Evolutionary conservation across 345 rosid genomes (phyloP), one percentile per base, ranked within the genome.

Genomic region (Boechera retrofracta): DNA sequence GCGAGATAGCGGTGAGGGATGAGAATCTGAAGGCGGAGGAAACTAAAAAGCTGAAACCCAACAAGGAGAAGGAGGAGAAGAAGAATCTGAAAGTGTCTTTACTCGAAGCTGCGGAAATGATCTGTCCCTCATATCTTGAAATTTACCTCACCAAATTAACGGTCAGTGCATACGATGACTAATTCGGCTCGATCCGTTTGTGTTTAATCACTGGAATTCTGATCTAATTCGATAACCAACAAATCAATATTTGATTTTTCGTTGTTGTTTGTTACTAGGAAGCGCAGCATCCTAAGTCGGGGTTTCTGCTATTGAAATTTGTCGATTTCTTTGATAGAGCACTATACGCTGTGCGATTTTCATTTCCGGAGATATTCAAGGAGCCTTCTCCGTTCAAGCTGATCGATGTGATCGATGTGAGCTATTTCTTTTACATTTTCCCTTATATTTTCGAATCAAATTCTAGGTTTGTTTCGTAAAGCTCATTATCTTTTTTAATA

Each of bases 101-200:
- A 29, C 65, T 84, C 7, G 85, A 84, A n/a, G 87, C 89, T 3
- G 85, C 87, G 21, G 79, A 83, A 13, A 84, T 77, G 84, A 79
- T 85, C 31, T 84, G 79, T 39, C 73, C 68, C 6, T 42, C 75
- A 16, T 73, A 82, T 85, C 87, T 87, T 45, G 73, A 53, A 9
- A 76, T 77, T 2, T 82, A 66, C 64, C 85, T 87, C 53, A 74
- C 58, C 44, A 5, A 4, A 51, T 4, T 21, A 51, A 4, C 24
- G 55, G 55, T 51, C 3, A 18, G 21, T 16, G 7, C 48, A 44
- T 12, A 5, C n/a, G 16, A 16, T 44, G 48, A 12, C 3, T 9
- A 2, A 39, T 39, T 39, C 42, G 11, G 42, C 42, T 42, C 5
- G 5, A 42, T 42, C 47, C 47, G 13, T 42, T 42, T 42, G 47